A percentile compares a stretch with the other conserved stretches of the same genome.
phyloP scores from a whole-genome alignment of 169 alveolate genomes.

The Pseudocohnilembus persalinus region DNA sequence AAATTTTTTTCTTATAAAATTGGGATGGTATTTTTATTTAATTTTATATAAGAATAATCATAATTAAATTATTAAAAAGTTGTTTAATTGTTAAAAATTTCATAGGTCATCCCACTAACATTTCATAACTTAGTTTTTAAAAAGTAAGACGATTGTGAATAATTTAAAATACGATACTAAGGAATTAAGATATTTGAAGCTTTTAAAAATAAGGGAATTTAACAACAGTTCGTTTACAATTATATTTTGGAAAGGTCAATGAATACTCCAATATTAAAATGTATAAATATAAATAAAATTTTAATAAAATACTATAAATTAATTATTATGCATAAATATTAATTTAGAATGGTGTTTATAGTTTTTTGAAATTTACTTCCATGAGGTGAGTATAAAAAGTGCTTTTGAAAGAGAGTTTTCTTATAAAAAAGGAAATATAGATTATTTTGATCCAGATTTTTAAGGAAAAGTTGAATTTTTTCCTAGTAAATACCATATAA shows the following conservation, averaged over 20 bases:
- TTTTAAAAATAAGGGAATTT: not conserved
- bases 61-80: too few relatives aligned
- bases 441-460: not conserved
- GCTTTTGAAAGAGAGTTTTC: not conserved
- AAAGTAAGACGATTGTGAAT: not conserved
- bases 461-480: not conserved
- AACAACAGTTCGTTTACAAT: not conserved
- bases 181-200: not conserved
- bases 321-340: not conserved
- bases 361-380: not conserved
- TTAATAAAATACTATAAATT: too few relatives aligned
- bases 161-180: too few relatives aligned
- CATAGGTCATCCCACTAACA: not conserved
- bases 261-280: not conserved
- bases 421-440: not conserved
- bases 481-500: not conserved
- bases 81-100: too few relatives aligned
- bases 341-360: not conserved
- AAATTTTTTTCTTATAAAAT: too few relatives aligned
- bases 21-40: not conserved
- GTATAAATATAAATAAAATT: not conserved
- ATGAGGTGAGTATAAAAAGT: not conserved
- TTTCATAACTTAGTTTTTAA: not conserved
- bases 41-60: too few relatives aligned
- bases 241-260: not conserved